Conservation (phyloP, 169 alveolate species). For the Theileria orientalis region DNA sequence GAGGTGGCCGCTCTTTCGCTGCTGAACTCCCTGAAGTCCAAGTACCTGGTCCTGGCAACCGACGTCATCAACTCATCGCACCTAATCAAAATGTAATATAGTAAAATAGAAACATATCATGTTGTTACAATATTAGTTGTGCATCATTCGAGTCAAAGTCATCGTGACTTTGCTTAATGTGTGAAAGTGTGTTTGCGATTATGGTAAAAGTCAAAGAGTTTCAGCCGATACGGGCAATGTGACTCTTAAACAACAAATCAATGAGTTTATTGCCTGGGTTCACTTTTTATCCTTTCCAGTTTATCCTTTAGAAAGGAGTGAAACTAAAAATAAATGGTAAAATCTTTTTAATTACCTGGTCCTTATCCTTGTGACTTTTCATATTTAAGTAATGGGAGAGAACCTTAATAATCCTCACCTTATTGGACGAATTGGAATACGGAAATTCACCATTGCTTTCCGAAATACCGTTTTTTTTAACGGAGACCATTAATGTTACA, state of each 20-base stretch:
- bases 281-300: not conserved
- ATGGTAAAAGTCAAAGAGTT: too few species aligned
- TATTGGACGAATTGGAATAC: not conserved
- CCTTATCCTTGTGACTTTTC: not conserved
- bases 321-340: slow-evolving; percentile 14
- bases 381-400: not conserved
- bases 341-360: too few species aligned
- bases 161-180: too few species aligned
- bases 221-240: too few species aligned
- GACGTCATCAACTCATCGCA: slow-evolving; percentile 25
- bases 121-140: too few species aligned
- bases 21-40: slow-evolving; percentile 27
- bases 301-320: slow-evolving; percentile 3
- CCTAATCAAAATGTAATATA: slow-evolving; percentile 24
- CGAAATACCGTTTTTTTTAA: not conserved
- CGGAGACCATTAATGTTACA: not conserved
- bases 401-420: not conserved
- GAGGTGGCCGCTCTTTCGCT: slow-evolving; percentile 67
- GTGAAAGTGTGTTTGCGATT: too few species aligned
- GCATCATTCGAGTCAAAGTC: too few species aligned
- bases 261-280: too few species aligned
- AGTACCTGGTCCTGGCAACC: slow-evolving; percentile 41
- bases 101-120: not conserved
- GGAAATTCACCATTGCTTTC: not conserved
- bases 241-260: too few species aligned